Evolutionary conservation across 2,329 filamentous ascomycete genomes (phyloP).

Genomic region (Colletotrichum tofieldiae): DNA sequence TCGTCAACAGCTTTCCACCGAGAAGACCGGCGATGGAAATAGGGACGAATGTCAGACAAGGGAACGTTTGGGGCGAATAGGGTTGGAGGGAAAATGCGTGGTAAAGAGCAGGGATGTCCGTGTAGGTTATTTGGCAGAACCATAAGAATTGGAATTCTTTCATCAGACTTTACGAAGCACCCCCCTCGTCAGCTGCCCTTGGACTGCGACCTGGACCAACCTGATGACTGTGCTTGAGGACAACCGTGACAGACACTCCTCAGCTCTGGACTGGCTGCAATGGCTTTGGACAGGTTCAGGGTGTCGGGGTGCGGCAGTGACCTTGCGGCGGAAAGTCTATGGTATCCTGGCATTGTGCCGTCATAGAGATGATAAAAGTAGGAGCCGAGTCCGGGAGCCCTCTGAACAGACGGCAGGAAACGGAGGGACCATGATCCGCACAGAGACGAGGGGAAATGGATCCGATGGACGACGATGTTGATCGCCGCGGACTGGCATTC

Average conservation of each 20-base stretch:
- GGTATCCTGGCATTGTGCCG: background rate
- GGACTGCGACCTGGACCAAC: background rate
- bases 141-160: conserved; percentile 31
- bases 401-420: conserved; percentile 1
- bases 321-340: background rate
- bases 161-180: conserved; percentile 7
- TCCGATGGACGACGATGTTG: background rate
- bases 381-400: background rate
- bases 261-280: background rate
- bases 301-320: background rate
- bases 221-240: background rate
- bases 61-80: conserved; percentile 38
- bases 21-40: background rate
- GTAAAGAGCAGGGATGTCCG: conserved; percentile 10
- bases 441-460: background rate
- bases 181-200: background rate
- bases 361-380: background rate
- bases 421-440: conserved; percentile 24
- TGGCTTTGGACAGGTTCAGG: background rate
- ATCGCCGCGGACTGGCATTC: background rate
- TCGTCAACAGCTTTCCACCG: conserved; percentile 19
- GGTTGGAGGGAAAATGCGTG: background rate
- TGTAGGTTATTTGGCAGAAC: conserved; percentile 30
- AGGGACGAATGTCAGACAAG: conserved; percentile 29
- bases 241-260: conserved; percentile 5